Conservation (phyloP, 2,329 filamentous ascomycete species). For the Tolypocladium inflatum region DNA sequence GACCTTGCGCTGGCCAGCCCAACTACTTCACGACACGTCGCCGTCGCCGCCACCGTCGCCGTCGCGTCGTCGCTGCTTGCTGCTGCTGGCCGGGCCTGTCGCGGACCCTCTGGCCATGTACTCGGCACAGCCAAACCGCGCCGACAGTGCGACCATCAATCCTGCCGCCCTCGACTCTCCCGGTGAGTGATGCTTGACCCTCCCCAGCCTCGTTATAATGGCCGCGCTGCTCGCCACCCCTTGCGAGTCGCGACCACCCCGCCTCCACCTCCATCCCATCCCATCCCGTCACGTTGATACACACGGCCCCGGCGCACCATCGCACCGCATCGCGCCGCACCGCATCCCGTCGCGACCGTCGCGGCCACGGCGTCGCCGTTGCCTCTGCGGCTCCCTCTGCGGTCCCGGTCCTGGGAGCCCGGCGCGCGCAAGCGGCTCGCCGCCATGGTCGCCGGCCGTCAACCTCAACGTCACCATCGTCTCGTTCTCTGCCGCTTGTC, state of each 20-base stretch:
- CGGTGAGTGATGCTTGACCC: constrained; percentile 43
- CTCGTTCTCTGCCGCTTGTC: not conserved
- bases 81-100: constrained; percentile 11
- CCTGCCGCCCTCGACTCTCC: constrained; percentile 75
- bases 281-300: not conserved
- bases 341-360: not conserved
- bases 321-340: constrained; percentile 1
- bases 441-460: constrained; percentile 2
- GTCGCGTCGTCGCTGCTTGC: constrained; percentile 6
- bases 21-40: constrained; percentile 56
- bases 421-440: not conserved
- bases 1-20: constrained; percentile 29
- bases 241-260: constrained; percentile 7
- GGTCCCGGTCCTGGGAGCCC: not conserved
- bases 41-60: constrained; percentile 40
- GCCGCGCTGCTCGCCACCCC: not conserved
- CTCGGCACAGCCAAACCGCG: constrained; percentile 50
- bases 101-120: constrained; percentile 17
- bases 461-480: not conserved
- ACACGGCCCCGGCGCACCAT: not conserved
- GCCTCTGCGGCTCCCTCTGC: not conserved
- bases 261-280: not conserved
- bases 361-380: not conserved
- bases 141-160: constrained; percentile 84
- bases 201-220: constrained; percentile 2